These are phyloP conservation scores for Viridothelium virens DNA, from an alignment of 495 filamentous ascomycete species.

Conservation along the genomic window DNA sequence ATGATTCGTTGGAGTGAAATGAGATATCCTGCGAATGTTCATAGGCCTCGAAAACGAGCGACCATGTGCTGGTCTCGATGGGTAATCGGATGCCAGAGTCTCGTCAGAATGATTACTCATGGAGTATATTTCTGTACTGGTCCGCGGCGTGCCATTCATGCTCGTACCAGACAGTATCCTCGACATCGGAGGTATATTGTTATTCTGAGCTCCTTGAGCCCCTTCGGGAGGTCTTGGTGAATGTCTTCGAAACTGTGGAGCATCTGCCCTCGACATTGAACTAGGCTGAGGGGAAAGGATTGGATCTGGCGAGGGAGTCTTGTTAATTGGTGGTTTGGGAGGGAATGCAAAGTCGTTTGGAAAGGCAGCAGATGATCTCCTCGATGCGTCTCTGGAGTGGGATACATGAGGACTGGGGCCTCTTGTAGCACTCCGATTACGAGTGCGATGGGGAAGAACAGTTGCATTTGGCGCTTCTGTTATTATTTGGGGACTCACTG, in stretches of 20 bases:
- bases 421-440: slow-evolving; percentile 32
- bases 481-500: slow-evolving; percentile 19
- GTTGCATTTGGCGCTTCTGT: slow-evolving; percentile 23
- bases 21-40: slow-evolving; percentile 10
- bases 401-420: slow-evolving; percentile 20
- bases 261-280: slow-evolving; percentile 18
- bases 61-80: slow-evolving; percentile 46
- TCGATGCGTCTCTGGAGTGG: slow-evolving; percentile 25
- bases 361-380: slow-evolving; percentile 37
- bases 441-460: slow-evolving; percentile 20
- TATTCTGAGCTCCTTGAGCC: slow-evolving; percentile 16
- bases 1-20: slow-evolving; percentile 11
- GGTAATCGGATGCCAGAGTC: slow-evolving; percentile 85
- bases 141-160: slow-evolving; percentile 61
- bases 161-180: slow-evolving; percentile 68
- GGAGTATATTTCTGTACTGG: slow-evolving; percentile 91
- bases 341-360: slow-evolving; percentile 61
- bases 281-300: slow-evolving; percentile 13
- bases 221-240: slow-evolving; percentile 35
- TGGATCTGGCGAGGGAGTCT: slow-evolving; percentile 21
- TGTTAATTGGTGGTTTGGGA: slow-evolving; percentile 36
- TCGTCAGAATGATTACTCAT: slow-evolving; percentile 89
- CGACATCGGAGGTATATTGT: slow-evolving; percentile 48
- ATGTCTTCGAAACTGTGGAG: slow-evolving; percentile 25
- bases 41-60: slow-evolving; percentile 51